These are phyloP conservation scores for Iris pallida DNA, from an alignment of 116 monocot species.

Conservation along the genomic window DNA sequence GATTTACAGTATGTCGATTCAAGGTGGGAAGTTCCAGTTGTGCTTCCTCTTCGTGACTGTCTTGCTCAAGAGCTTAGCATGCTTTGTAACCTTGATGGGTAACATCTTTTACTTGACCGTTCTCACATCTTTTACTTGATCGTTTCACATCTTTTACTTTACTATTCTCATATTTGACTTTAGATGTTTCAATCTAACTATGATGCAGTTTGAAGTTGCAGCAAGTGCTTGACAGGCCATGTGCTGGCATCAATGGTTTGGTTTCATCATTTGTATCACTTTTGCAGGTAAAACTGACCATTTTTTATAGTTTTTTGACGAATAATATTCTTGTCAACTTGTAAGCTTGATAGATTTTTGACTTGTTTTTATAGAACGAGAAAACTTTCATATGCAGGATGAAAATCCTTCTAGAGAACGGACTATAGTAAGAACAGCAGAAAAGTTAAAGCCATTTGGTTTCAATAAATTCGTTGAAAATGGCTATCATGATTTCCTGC, in stretches of 20 bases:
- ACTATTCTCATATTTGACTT: neutral
- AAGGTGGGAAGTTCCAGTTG: constrained; percentile 75
- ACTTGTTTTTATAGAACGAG: neutral
- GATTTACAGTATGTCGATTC: constrained; percentile 95
- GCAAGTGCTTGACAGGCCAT: constrained; percentile 40
- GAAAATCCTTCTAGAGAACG: constrained; percentile 94
- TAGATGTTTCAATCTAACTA: constrained; percentile 19
- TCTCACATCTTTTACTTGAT: no score
- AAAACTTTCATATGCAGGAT: constrained; percentile 44
- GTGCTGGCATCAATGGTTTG: constrained; percentile 65
- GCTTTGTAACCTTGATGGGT: constrained; percentile 85
- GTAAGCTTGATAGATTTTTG: neutral
- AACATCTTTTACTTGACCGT: constrained; percentile 2
- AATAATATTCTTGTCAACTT: neutral
- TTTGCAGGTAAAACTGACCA: constrained; percentile 41
- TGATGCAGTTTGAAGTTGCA: constrained; percentile 64
- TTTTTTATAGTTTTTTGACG: neutral
- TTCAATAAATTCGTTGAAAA: constrained; percentile 65
- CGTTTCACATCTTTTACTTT: neutral
- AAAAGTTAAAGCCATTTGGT: constrained; percentile 76
- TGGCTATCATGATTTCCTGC: constrained; percentile 54
- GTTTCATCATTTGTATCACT: constrained; percentile 79
- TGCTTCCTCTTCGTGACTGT: constrained; percentile 90
- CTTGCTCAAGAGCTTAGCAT: constrained; percentile 59
- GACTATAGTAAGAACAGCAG: constrained; percentile 91